Conservation (phyloP, 805 yeast species). For the Priceomyces medius region DNA sequence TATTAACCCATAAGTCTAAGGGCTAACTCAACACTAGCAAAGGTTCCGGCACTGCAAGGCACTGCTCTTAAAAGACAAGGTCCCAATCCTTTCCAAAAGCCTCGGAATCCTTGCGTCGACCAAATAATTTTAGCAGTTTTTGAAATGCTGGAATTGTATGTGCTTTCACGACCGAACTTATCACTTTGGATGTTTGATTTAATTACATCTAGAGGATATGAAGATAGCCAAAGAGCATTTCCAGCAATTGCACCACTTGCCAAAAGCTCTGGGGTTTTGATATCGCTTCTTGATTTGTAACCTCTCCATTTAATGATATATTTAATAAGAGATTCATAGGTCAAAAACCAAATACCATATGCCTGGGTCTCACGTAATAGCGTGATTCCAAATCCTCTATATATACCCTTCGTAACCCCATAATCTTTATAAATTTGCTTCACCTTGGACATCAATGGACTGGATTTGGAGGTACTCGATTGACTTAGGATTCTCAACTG, state of each 20-base stretch:
- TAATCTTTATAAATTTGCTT: slow-evolving; percentile 36
- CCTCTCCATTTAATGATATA: slow-evolving; percentile 30
- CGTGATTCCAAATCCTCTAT: slow-evolving; percentile 56
- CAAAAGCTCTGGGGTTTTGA: slow-evolving; percentile 56
- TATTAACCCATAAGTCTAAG: slow-evolving; percentile 51
- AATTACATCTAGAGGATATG: slow-evolving; percentile 54
- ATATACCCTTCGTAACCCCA: slow-evolving; percentile 51
- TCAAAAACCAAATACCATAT: slow-evolving; percentile 71
- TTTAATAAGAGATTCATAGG: slow-evolving; percentile 58
- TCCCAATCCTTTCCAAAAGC: slow-evolving; percentile 62
- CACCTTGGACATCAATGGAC: slow-evolving; percentile 35
- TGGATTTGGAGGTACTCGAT: slow-evolving; percentile 33
- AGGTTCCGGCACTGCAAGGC: slow-evolving; percentile 72
- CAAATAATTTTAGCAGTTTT: slow-evolving; percentile 41
- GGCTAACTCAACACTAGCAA: slow-evolving; percentile 72
- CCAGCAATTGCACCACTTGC: slow-evolving; percentile 65
- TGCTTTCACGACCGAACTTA: slow-evolving; percentile 42
- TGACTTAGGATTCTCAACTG: slow-evolving; percentile 64
- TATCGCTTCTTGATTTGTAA: slow-evolving; percentile 43
- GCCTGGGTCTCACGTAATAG: slow-evolving; percentile 64
- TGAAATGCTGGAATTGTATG: slow-evolving; percentile 40
- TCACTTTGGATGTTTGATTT: slow-evolving; percentile 56
- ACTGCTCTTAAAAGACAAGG: slow-evolving; percentile 61
- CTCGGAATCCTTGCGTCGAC: slow-evolving; percentile 43
- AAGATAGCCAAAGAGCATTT: slow-evolving; percentile 60